Evolutionary conservation across 257 asterid genomes (phyloP).

Genomic region (Fraxinus americana): DNA sequence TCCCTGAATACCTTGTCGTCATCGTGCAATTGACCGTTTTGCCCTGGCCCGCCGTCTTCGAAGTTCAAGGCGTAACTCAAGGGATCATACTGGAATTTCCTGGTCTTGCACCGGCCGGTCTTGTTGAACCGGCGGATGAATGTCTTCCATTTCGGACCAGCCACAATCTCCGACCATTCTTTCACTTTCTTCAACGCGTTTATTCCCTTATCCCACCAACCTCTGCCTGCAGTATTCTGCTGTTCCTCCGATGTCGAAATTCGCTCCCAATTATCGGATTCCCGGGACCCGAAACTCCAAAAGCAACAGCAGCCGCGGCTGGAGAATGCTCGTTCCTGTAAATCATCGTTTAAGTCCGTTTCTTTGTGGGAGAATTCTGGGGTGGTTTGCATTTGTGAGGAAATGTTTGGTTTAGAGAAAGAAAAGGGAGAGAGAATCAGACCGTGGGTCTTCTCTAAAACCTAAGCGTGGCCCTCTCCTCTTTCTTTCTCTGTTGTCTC

Average conservation of each 20-base stretch:
- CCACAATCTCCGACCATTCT: constrained; percentile 84
- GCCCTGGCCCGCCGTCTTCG: constrained; percentile 62
- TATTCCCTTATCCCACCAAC: constrained; percentile 51
- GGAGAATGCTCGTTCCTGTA: constrained; percentile 40
- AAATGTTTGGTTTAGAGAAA: constrained; percentile 28
- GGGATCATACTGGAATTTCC: constrained; percentile 65
- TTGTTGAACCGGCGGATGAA: constrained; percentile 73
- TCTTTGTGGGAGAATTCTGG: constrained; percentile 32
- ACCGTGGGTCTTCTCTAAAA: constrained; percentile 1
- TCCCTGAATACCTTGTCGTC: constrained; percentile 46
- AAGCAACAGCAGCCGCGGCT: constrained; percentile 61
- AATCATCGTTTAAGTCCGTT: constrained; percentile 33
- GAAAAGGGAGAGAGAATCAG: not conserved
- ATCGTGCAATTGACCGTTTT: constrained; percentile 36
- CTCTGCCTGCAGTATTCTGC: constrained; percentile 1
- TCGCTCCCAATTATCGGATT: constrained; percentile 59
- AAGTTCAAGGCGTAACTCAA: constrained; percentile 73
- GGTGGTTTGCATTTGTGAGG: constrained; percentile 31
- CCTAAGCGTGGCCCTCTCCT: not conserved
- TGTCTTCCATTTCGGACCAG: constrained; percentile 96
- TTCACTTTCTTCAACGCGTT: constrained; percentile 56
- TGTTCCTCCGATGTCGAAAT: constrained; percentile 52
- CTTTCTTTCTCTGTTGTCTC: not conserved
- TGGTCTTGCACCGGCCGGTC: constrained; percentile 35
- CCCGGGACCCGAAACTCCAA: constrained; percentile 38